Conservation (phyloP, 129 eudicot species). For the Sambucus nigra region DNA sequence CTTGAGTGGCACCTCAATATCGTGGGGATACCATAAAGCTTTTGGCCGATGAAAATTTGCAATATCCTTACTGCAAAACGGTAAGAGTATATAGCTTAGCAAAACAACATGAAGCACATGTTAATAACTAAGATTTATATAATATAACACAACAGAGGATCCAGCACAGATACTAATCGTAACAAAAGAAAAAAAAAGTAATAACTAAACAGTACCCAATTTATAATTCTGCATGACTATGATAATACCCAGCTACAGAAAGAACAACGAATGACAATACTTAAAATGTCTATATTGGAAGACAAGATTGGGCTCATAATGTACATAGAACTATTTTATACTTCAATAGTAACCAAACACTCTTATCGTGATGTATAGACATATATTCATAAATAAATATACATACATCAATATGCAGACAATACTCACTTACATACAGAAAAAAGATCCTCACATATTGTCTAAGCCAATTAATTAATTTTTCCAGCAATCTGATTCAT, state of each 20-base stretch:
- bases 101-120: background rate
- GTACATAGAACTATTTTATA: background rate
- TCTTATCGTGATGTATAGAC: background rate
- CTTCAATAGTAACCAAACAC: background rate
- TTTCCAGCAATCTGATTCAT: background rate
- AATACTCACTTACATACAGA: background rate
- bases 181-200: background rate
- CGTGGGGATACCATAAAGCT: slow-evolving; percentile 96
- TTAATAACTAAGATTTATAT: too few relatives aligned
- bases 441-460: too few relatives aligned
- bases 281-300: background rate
- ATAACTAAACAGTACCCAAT: background rate
- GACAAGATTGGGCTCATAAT: background rate
- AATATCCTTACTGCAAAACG: slow-evolving; percentile 77
- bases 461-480: too few relatives aligned
- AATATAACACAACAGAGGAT: slow-evolving; percentile 1
- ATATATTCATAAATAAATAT: background rate
- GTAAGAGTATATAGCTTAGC: background rate
- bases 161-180: background rate
- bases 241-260: background rate
- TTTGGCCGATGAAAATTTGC: slow-evolving; percentile 93
- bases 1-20: slow-evolving; percentile 64
- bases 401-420: background rate
- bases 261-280: background rate
- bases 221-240: background rate